Evolutionary conservation across 2,329 filamentous ascomycete genomes (phyloP).

Genomic region (Dryadomyces quercivorus): DNA sequence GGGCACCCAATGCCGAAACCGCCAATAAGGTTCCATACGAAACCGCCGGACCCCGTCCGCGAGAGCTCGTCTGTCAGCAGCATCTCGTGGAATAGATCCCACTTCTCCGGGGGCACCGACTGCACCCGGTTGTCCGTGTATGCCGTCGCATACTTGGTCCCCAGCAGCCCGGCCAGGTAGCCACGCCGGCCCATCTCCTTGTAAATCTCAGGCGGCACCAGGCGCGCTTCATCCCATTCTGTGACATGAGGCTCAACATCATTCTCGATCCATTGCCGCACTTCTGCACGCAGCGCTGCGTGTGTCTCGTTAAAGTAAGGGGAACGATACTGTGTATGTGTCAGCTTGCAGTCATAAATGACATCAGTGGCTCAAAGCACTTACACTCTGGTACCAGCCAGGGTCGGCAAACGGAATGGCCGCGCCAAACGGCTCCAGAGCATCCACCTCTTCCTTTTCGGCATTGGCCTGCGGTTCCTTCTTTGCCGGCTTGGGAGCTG

Average conservation of each 20-base stretch:
- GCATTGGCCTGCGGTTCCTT: constrained; percentile 19
- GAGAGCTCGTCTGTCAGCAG: constrained; percentile 90
- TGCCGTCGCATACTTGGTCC: constrained; percentile 67
- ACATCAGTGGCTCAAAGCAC: constrained; percentile 20
- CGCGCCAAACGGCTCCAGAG: constrained; percentile 74
- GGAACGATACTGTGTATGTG: constrained; percentile 67
- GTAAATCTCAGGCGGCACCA: constrained; percentile 80
- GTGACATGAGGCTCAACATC: constrained; percentile 84
- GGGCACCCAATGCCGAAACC: constrained; percentile 95
- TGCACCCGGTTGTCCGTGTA: constrained; percentile 60
- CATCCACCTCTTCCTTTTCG: constrained; percentile 33
- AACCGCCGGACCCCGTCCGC: constrained; percentile 75
- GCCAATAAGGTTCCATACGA: constrained; percentile 94
- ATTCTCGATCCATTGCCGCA: constrained; percentile 82
- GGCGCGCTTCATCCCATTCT: constrained; percentile 94
- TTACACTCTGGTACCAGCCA: constrained; percentile 84
- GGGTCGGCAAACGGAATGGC: constrained; percentile 88
- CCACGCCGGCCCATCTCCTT: constrained; percentile 89
- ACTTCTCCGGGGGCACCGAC: constrained; percentile 74
- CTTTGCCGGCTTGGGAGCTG: constrained; percentile 25
- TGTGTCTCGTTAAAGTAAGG: constrained; percentile 95
- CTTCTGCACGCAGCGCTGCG: constrained; percentile 77
- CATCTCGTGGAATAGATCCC: constrained; percentile 98
- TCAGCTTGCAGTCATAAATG: not conserved
- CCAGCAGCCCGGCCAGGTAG: constrained; percentile 85